These are phyloP conservation scores for Colletotrichum horii DNA, from an alignment of 2,329 filamentous ascomycete species.

Conservation along the genomic window DNA sequence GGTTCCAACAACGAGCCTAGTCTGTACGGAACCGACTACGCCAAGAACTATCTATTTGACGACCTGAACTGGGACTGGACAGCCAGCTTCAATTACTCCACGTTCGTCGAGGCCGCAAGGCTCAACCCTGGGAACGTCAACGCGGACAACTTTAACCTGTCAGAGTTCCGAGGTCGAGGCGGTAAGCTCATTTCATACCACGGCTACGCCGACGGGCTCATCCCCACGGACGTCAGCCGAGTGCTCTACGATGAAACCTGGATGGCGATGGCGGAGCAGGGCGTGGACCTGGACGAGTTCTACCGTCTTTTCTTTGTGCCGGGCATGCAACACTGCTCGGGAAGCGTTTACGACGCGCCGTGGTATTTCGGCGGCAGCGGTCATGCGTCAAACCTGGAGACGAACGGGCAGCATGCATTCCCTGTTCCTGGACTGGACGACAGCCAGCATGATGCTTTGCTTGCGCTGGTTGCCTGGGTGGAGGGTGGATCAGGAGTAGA, in stretches of 20 bases:
- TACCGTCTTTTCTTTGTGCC: constrained; percentile 56
- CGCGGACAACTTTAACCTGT: constrained; percentile 44
- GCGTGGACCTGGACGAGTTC: constrained; percentile 40
- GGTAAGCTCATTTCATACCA: constrained; percentile 53
- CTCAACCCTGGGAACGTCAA: constrained; percentile 42
- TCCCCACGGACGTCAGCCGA: constrained; percentile 49
- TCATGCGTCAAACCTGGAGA: constrained; percentile 29
- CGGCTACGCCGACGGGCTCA: constrained; percentile 45
- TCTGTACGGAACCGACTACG: constrained; percentile 33
- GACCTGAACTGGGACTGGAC: constrained; percentile 41
- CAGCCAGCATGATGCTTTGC: constrained; percentile 37
- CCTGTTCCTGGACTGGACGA: constrained; percentile 41
- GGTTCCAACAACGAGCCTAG: constrained; percentile 20
- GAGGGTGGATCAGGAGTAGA: constrained; percentile 35
- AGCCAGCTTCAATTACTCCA: constrained; percentile 38
- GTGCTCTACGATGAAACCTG: constrained; percentile 54
- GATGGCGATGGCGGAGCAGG: constrained; percentile 39
- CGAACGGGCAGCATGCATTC: constrained; percentile 28
- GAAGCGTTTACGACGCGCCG: constrained; percentile 34
- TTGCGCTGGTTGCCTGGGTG: constrained; percentile 42
- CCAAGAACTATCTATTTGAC: constrained; percentile 44
- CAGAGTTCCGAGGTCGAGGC: constrained; percentile 42
- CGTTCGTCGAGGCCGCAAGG: constrained; percentile 19
- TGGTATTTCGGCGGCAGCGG: constrained; percentile 35
- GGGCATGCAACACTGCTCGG: constrained; percentile 54